These are phyloP conservation scores for Lactifluus volemus DNA, from an alignment of 768 basidiomycete genomes.

Conservation along the genomic window DNA sequence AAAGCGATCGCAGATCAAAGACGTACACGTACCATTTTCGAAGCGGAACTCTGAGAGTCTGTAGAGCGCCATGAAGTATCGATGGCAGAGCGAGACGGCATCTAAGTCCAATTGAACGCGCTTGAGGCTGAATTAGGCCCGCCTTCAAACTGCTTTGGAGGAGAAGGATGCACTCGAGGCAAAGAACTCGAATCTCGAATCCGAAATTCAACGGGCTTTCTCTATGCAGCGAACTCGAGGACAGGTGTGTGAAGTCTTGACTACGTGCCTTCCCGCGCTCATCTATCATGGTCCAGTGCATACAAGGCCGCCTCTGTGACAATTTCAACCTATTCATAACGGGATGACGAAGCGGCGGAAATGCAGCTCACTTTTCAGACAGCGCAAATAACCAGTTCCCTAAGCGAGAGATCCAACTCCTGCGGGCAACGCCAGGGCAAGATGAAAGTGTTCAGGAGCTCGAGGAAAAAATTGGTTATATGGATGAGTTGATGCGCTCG, in stretches of 20 bases:
- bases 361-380: constrained; percentile 55
- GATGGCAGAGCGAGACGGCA: not conserved
- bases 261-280: not conserved
- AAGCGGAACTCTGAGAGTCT: constrained; percentile 18
- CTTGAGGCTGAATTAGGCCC: constrained; percentile 34
- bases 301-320: constrained; percentile 30
- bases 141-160: constrained; percentile 33
- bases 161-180: constrained; percentile 47
- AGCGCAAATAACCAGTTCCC: constrained; percentile 58
- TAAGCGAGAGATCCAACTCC: constrained; percentile 44
- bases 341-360: constrained; percentile 50
- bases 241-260: constrained; percentile 37
- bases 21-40: constrained; percentile 3
- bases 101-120: constrained; percentile 26
- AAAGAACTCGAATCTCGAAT: constrained; percentile 49
- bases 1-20: constrained; percentile 7
- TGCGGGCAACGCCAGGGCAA: constrained; percentile 47
- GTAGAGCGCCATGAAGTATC: constrained; percentile 7
- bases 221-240: constrained; percentile 50
- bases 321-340: constrained; percentile 34
- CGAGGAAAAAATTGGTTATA: constrained; percentile 61
- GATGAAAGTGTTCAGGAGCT: constrained; percentile 50
- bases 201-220: constrained; percentile 54
- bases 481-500: constrained; percentile 60
- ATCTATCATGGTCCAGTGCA: constrained; percentile 36